Conservation (phyloP, 2,329 filamentous ascomycete species). For the Clonostachys solani region DNA sequence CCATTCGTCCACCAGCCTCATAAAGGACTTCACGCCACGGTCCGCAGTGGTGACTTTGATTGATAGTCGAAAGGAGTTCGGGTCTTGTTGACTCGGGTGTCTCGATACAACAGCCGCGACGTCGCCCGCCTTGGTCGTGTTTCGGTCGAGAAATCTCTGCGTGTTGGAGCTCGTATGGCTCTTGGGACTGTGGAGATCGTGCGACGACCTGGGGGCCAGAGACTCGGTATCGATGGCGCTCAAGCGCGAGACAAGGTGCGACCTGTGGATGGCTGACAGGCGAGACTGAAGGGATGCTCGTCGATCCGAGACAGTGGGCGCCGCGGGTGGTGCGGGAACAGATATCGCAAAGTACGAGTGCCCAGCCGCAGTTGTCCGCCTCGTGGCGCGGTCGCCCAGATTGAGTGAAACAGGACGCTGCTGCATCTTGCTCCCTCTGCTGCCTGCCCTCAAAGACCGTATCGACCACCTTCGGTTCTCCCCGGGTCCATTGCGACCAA, state of each 20-base stretch:
- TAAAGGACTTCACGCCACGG: background rate
- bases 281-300: background rate
- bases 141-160: background rate
- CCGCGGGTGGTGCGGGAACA: background rate
- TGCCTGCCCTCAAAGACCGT: slow-evolving; percentile 1
- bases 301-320: background rate
- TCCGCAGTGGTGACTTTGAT: slow-evolving; percentile 1
- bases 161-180: background rate
- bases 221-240: background rate
- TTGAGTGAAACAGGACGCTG: background rate
- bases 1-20: slow-evolving; percentile 3
- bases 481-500: background rate
- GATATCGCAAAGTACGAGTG: slow-evolving; percentile 3
- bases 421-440: background rate
- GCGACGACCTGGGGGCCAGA: background rate
- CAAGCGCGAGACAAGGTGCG: background rate
- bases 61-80: background rate
- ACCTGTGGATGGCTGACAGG: background rate
- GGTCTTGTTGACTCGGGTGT: background rate
- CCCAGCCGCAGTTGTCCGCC: slow-evolving; percentile 1
- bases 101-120: slow-evolving; percentile 1
- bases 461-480: slow-evolving; percentile 2
- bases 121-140: background rate
- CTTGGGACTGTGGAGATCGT: background rate
- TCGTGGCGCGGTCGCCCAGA: background rate